Evolutionary conservation across 2,329 filamentous ascomycete genomes (phyloP).

Genomic region (Diplodia corticola): DNA sequence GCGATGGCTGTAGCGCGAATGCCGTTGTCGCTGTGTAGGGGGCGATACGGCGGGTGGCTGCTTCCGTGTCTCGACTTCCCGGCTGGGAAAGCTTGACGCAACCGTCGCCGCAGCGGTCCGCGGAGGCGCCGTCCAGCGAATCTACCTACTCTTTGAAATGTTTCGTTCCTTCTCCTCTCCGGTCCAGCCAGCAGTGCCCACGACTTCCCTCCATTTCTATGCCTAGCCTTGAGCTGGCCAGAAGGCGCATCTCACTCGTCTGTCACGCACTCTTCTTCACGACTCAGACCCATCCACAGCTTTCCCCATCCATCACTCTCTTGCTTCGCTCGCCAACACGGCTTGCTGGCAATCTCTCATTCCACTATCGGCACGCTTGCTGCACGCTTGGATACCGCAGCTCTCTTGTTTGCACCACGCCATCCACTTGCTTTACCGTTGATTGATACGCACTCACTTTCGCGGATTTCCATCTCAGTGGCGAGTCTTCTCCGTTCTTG

Average conservation of each 20-base stretch:
- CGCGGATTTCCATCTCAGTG: neutral
- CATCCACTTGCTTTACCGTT: slow-evolving; percentile 22
- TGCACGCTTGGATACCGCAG: slow-evolving; percentile 24
- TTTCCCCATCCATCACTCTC: slow-evolving; percentile 12
- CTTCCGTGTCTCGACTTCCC: neutral
- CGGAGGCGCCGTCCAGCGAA: neutral
- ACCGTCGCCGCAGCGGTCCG: neutral
- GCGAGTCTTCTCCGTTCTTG: neutral
- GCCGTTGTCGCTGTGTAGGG: neutral
- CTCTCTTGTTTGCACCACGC: slow-evolving; percentile 21
- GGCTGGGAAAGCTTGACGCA: neutral
- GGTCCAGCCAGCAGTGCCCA: neutral
- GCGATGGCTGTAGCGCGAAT: neutral
- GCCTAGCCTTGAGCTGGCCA: neutral
- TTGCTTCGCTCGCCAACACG: slow-evolving; percentile 16
- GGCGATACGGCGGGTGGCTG: neutral
- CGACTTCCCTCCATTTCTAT: slow-evolving; percentile 19
- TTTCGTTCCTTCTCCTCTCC: slow-evolving; percentile 5
- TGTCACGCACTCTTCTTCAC: neutral
- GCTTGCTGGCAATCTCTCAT: slow-evolving; percentile 22
- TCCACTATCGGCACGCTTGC: slow-evolving; percentile 23
- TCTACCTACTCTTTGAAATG: neutral
- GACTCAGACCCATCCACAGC: neutral
- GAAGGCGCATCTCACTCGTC: slow-evolving; percentile 11
- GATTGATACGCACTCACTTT: slow-evolving; percentile 6